A percentile compares a stretch with the other conserved stretches of the same genome.
Conservation (phyloP, 1,284 basidiomycete species). For the Uromyces viciae-fabae region DNA sequence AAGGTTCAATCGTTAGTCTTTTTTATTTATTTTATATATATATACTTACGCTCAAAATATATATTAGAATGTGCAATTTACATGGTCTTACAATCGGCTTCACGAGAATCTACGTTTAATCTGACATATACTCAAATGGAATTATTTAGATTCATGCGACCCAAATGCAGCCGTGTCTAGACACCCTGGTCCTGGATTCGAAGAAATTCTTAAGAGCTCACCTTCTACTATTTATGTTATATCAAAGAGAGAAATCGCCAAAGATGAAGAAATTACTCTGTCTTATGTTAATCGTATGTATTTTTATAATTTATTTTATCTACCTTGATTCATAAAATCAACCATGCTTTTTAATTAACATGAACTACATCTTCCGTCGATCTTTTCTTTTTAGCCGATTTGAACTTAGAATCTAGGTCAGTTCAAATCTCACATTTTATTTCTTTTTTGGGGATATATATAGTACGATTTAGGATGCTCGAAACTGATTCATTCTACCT, state of each 20-base stretch:
- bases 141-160: slow-evolving; percentile 40
- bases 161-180: slow-evolving; percentile 39
- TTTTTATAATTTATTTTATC: background rate
- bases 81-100: background rate
- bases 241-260: slow-evolving; percentile 26
- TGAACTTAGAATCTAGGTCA: slow-evolving; percentile 37
- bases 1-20: slow-evolving; percentile 39
- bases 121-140: background rate
- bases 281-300: slow-evolving; percentile 39
- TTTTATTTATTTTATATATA: background rate
- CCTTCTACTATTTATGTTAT: slow-evolving; percentile 45
- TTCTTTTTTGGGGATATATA: background rate
- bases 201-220: slow-evolving; percentile 38
- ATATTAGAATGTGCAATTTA: background rate
- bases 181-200: slow-evolving; percentile 35
- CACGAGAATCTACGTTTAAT: background rate
- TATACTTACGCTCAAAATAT: background rate
- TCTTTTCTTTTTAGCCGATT: slow-evolving; percentile 12
- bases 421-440: background rate
- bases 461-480: too few relatives aligned
- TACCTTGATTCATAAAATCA: background rate
- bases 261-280: slow-evolving; percentile 44
- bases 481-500: too few relatives aligned
- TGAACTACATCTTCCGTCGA: background rate
- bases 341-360: background rate